These are phyloP conservation scores for Hymenoscyphus infarciens DNA, from an alignment of 2,329 filamentous ascomycete genomes.

Conservation along the genomic window DNA sequence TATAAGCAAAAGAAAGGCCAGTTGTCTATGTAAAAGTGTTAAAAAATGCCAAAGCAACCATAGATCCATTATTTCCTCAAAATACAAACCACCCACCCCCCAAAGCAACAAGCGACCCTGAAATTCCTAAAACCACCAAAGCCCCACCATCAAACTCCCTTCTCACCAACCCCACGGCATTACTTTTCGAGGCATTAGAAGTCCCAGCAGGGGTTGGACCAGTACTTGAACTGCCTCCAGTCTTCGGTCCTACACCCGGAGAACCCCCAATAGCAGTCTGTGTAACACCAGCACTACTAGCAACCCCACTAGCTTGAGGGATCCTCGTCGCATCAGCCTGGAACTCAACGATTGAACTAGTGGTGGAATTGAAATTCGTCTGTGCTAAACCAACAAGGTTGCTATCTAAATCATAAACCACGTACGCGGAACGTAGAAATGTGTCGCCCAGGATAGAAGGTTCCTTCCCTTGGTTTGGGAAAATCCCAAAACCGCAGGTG, in stretches of 20 bases:
- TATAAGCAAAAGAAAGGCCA: background rate
- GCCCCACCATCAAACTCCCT: background rate
- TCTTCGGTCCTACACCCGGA: conserved; percentile 1
- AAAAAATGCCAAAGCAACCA: background rate
- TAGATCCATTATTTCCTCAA: background rate
- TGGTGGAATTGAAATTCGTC: conserved; percentile 41
- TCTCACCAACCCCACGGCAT: background rate
- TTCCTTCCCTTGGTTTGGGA: conserved; percentile 18
- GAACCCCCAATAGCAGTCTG: conserved; percentile 9
- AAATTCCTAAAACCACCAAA: conserved; percentile 3
- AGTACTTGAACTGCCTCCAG: background rate
- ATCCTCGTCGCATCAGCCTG: conserved; percentile 19
- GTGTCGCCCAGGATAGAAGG: conserved; percentile 44
- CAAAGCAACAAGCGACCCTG: background rate
- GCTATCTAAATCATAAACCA: conserved; percentile 51
- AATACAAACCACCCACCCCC: conserved; percentile 10
- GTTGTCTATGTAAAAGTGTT: background rate
- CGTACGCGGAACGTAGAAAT: conserved; percentile 51
- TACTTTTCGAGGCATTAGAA: background rate
- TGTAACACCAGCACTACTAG: conserved; percentile 6
- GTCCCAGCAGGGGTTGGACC: background rate
- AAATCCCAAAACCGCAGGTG: conserved; percentile 52
- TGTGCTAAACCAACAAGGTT: conserved; percentile 47
- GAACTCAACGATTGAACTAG: conserved; percentile 24
- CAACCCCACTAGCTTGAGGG: conserved; percentile 23